phyloP scores from a whole-genome alignment of 2,329 filamentous ascomycete species.

The Penicillium sp. region DNA sequence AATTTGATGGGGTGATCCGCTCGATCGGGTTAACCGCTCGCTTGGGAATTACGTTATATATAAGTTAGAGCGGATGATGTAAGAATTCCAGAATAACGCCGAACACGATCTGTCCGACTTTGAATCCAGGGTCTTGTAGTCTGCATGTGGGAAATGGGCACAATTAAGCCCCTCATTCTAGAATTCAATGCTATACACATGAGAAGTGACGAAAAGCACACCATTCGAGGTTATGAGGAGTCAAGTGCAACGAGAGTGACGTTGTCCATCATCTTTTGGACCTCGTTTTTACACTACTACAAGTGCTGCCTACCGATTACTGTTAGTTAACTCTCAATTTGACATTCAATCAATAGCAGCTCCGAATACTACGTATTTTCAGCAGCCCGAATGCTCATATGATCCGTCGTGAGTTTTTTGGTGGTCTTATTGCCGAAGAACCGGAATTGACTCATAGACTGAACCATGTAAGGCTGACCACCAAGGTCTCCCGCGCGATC shows the following conservation, averaged over 20 bases:
- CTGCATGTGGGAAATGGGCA: neutral
- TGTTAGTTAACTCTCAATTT: too few relatives aligned
- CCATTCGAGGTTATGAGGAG: neutral
- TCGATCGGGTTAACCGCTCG: too few relatives aligned
- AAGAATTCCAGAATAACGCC: too few relatives aligned
- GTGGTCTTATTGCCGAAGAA: neutral
- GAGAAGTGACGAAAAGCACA: neutral
- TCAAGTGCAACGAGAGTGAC: neutral
- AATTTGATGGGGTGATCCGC: too few relatives aligned
- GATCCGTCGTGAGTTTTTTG: neutral
- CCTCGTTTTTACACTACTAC: neutral
- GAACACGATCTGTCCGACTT: neutral
- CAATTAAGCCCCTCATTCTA: neutral
- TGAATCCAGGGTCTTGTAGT: neutral
- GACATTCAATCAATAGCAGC: neutral
- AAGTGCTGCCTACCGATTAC: neutral
- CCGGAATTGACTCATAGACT: neutral
- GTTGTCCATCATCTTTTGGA: neutral
- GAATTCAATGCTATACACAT: neutral
- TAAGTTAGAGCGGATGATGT: too few relatives aligned
- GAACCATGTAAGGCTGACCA: neutral
- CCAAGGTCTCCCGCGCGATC: neutral
- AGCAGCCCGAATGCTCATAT: neutral
- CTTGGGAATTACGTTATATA: too few relatives aligned
- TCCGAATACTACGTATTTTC: neutral